Percentiles rank a stretch among this genome's conserved stretches.
phyloP scores from a whole-genome alignment of 2,329 filamentous ascomycete species.

The Colletotrichum eremochloae region DNA sequence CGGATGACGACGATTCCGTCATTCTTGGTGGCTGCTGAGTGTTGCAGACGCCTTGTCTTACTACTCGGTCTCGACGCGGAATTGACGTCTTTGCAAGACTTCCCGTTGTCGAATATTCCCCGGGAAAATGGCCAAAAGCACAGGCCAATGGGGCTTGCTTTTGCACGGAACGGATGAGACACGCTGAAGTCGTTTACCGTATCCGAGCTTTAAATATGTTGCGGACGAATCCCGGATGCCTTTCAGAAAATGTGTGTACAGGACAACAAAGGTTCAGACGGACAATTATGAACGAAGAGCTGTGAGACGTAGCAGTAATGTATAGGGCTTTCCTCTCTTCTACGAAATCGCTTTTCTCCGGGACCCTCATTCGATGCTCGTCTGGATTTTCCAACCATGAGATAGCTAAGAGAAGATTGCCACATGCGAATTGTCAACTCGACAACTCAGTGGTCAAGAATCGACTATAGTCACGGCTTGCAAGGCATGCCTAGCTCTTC shows the following conservation, averaged over 20 bases:
- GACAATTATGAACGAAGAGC: conserved; percentile 14
- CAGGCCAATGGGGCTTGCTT: conserved; percentile 19
- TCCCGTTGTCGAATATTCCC: not conserved
- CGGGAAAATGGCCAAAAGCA: conserved; percentile 15
- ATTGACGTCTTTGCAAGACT: not conserved
- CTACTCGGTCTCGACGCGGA: not conserved
- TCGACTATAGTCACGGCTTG: conserved; percentile 18
- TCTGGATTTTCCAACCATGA: conserved; percentile 16
- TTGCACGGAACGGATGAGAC: conserved; percentile 33
- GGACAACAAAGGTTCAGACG: conserved; percentile 34
- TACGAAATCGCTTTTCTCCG: conserved; percentile 21
- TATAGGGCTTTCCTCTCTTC: conserved; percentile 14
- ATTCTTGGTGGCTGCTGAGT: conserved; percentile 15
- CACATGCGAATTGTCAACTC: conserved; percentile 29
- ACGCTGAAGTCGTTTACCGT: conserved; percentile 13
- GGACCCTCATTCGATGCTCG: conserved; percentile 27
- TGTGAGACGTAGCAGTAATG: conserved; percentile 28
- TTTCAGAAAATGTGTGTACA: not conserved
- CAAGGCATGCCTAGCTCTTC: conserved; percentile 28
- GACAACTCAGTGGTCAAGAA: conserved; percentile 19
- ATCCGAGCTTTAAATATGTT: conserved; percentile 1
- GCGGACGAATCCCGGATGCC: conserved; percentile 3
- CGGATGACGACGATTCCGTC: conserved; percentile 26
- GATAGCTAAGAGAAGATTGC: conserved; percentile 40
- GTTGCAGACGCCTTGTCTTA: not conserved